Evolutionary conservation across 768 basidiomycete species (phyloP).

Genomic region (Sarcomyxa edulis): DNA sequence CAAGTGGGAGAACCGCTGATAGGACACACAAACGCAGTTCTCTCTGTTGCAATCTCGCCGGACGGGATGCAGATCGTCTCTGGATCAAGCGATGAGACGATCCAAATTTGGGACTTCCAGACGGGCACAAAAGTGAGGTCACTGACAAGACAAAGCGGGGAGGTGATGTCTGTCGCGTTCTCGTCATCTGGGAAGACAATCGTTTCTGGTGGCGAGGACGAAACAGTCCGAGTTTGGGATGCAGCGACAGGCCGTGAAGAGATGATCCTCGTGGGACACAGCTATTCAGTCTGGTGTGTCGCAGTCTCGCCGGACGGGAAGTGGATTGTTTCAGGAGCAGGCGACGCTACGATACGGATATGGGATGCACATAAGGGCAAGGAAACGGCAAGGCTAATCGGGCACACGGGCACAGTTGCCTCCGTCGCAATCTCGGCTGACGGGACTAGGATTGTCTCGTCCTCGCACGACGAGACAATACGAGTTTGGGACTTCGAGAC

Average conservation of each 20-base stretch:
- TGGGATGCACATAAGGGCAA: slow-evolving; percentile 9
- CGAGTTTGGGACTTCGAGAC: slow-evolving; percentile 13
- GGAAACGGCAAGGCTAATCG: too few species aligned
- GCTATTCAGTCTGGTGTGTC: background rate
- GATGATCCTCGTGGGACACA: too few species aligned
- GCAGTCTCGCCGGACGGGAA: slow-evolving; percentile 7
- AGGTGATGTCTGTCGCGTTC: slow-evolving; percentile 31
- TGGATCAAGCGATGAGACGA: slow-evolving; percentile 9
- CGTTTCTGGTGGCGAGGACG: slow-evolving; percentile 45
- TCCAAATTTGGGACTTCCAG: slow-evolving; percentile 13
- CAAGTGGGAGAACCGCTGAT: too few species aligned
- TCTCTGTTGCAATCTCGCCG: slow-evolving; percentile 12
- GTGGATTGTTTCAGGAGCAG: slow-evolving; percentile 2
- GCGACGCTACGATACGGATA: slow-evolving; percentile 1
- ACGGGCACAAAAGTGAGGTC: slow-evolving; percentile 4
- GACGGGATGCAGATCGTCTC: slow-evolving; percentile 12
- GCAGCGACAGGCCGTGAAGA: background rate
- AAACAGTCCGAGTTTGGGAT: slow-evolving; percentile 34
- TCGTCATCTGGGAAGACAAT: slow-evolving; percentile 47
- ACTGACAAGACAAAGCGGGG: slow-evolving; percentile 9
- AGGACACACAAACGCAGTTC: slow-evolving; percentile 10
- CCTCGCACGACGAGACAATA: slow-evolving; percentile 11
- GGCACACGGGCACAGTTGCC: slow-evolving; percentile 10
- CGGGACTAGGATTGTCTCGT: slow-evolving; percentile 16
- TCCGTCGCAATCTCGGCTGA: slow-evolving; percentile 21